phyloP scores from a whole-genome alignment of 495 filamentous ascomycete genomes.

The Podospora tetraspora region DNA sequence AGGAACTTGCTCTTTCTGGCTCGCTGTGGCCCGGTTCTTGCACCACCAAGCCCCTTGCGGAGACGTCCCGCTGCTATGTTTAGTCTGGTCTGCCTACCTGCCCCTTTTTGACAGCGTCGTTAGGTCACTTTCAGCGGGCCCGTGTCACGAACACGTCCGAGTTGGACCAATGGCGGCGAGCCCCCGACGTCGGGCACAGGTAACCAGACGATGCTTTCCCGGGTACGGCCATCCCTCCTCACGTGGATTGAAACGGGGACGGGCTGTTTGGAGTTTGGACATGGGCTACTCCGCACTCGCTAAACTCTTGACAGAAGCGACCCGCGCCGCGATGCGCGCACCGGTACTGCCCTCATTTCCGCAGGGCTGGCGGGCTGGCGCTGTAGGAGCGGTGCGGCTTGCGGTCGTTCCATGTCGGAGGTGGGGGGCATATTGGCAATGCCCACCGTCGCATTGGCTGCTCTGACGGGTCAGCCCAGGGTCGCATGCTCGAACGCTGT shows the following conservation, averaged over 20 bases:
- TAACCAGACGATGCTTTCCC: background rate
- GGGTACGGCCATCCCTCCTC: background rate
- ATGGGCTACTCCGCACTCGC: background rate
- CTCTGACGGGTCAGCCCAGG: background rate
- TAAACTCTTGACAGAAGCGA: background rate
- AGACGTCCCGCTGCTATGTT: background rate
- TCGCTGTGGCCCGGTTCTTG: background rate
- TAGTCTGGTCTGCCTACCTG: background rate
- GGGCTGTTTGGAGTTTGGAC: background rate
- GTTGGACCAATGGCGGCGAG: background rate
- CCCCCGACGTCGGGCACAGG: background rate
- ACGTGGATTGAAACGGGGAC: background rate
- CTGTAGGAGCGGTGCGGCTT: background rate
- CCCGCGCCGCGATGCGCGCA: background rate
- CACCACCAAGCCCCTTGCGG: background rate
- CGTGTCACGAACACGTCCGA: background rate
- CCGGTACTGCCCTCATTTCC: background rate
- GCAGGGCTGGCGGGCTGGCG: background rate
- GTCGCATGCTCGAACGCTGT: background rate
- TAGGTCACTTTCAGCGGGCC: background rate
- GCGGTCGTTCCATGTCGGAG: background rate
- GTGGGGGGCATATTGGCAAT: background rate
- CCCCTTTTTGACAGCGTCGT: background rate
- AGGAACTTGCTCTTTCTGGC: background rate
- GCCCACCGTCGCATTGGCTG: background rate